Evolutionary conservation across 306 rosid genomes (phyloP), one percentile per base, ranked within the genome.

Genomic region (Dryas drummondii): DNA sequence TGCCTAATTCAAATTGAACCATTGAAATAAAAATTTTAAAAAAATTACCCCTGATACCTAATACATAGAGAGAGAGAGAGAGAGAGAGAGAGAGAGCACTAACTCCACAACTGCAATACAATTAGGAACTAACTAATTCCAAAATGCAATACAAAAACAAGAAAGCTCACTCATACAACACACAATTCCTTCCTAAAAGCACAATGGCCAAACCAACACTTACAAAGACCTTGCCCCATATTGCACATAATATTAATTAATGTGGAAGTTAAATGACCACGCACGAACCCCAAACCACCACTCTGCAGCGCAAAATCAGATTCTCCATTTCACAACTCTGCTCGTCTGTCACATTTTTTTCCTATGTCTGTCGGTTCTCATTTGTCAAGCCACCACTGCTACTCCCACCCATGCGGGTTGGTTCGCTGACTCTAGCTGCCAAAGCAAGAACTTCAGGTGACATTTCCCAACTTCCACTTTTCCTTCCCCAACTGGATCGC

Each of bases 401-500:
- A 57, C 91, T 88, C 55, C 91, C 94, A 37, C 84, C 93, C 0
- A 32, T 83, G 32, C 82, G 96, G 78, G 81, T 87, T n/a, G 84
- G 85, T 54, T 89, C 98, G 27, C 97, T 92, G 7, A 86, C 97
- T 82, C 97, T 89, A 7, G 93, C 88, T 17, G 99, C 93, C 86
- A 94, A 79, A 48, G 96, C 97, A 61, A 94, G 91, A 66, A 94
- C 97, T 90, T 94, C 99, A 0, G 99, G 99, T 5, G 99, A 94
- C 99, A 94, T 92, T 74, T 94, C 99, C 99, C 99, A 94, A 87
- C 92, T 94, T 60, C 99, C 99, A 48, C 99, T 94, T 81, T 94
- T 94, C 79, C 99, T 92, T 68, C 97, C 99, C 99, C 99, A 94
- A 79, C 97, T 92, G 58, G 97, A 88, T 79, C 97, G 87, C 74